Conservation (phyloP, 305 asterid genomes). For the Stenogyne calaminthoides region DNA sequence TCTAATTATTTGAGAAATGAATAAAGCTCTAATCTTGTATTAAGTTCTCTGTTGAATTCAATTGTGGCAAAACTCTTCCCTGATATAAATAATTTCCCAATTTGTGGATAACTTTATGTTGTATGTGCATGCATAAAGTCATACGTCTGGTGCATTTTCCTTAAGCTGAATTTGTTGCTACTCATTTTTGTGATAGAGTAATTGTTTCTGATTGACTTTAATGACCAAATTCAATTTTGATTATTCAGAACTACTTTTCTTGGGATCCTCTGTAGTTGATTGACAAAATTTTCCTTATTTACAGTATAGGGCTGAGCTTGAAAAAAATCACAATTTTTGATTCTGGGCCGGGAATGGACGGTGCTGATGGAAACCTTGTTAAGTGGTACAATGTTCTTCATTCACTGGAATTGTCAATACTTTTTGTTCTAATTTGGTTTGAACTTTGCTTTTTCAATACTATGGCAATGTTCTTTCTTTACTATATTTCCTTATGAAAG, state of each 20-base stretch:
- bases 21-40: not conserved
- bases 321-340: constrained; percentile 57
- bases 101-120: not conserved
- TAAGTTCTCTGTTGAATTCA: not conserved
- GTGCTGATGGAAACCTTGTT: constrained; percentile 56
- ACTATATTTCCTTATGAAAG: not conserved
- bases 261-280: constrained; percentile 23
- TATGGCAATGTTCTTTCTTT: not conserved
- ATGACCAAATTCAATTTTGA: not conserved
- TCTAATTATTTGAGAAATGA: not conserved
- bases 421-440: constrained; percentile 2
- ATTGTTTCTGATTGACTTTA: not conserved
- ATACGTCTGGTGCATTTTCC: no score
- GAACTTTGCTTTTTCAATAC: not conserved
- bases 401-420: not conserved
- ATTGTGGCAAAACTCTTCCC: not conserved
- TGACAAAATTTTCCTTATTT: constrained; percentile 28
- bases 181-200: not conserved
- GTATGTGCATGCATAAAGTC: no score
- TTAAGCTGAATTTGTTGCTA: no score
- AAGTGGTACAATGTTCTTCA: constrained; percentile 56
- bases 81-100: not conserved
- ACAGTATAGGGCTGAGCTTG: constrained; percentile 46
- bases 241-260: not conserved
- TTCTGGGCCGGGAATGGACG: constrained; percentile 87